phyloP scores from a whole-genome alignment of 1,139 yeast species.

The Geotrichum bryndzae region DNA sequence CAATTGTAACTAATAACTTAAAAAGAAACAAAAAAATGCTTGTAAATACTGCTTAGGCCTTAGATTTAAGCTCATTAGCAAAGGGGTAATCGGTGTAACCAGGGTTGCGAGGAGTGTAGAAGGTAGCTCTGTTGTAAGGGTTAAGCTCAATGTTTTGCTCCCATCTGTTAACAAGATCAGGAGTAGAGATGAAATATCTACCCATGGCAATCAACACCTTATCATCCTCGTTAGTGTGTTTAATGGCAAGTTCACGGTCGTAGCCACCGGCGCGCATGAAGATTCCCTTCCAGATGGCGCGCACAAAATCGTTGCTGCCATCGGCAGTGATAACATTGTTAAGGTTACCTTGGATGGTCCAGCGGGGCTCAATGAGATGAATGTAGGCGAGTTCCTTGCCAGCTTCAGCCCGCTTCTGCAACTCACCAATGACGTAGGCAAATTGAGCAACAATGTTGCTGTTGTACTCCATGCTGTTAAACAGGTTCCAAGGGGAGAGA shows the following conservation, averaged over 20 bases:
- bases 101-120: constrained; percentile 13
- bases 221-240: constrained; percentile 32
- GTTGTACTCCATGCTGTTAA: constrained; percentile 22
- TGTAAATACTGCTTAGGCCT: not conserved
- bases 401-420: constrained; percentile 30
- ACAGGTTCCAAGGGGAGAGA: constrained; percentile 51
- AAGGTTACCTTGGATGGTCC: constrained; percentile 11
- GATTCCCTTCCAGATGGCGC: constrained; percentile 37
- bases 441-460: constrained; percentile 23
- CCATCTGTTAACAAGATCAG: constrained; percentile 4
- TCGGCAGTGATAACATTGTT: constrained; percentile 6
- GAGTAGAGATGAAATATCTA: constrained; percentile 4
- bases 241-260: constrained; percentile 27
- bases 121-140: not conserved
- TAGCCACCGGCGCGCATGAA: constrained; percentile 40
- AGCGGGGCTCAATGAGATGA: constrained; percentile 48
- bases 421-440: constrained; percentile 28
- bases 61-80: not conserved
- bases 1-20: not conserved
- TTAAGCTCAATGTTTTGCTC: not conserved
- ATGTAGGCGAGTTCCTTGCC: constrained; percentile 46
- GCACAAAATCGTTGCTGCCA: not conserved
- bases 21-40: not conserved
- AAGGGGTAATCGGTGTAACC: constrained; percentile 18
- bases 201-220: constrained; percentile 37